These are phyloP conservation scores for Aspergillus leporis DNA, from an alignment of 495 filamentous ascomycete genomes.

Conservation along the genomic window DNA sequence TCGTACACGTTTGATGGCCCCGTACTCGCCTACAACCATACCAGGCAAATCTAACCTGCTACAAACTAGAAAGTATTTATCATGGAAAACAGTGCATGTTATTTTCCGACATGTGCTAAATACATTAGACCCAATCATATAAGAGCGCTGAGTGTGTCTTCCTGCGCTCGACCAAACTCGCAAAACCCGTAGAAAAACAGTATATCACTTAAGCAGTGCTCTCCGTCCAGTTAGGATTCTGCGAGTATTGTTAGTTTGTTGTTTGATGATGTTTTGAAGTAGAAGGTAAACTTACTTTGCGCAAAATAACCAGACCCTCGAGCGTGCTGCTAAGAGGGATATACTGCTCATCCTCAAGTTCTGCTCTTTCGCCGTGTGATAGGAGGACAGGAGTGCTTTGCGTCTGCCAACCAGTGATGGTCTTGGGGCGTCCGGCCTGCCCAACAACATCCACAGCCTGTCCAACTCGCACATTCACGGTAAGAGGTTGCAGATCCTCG, in stretches of 20 bases:
- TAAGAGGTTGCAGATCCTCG: slow-evolving; percentile 89
- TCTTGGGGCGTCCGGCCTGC: slow-evolving; percentile 95
- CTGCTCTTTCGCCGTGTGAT: slow-evolving; percentile 89
- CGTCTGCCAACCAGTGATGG: slow-evolving; percentile 99
- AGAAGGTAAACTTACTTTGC: slow-evolving; percentile 69
- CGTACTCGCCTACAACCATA: not conserved
- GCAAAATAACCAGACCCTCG: slow-evolving; percentile 93
- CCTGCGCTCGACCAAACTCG: slow-evolving; percentile 21
- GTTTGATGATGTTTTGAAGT: not conserved
- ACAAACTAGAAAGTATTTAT: slow-evolving; percentile 10
- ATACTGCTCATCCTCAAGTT: slow-evolving; percentile 97
- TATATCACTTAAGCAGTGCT: slow-evolving; percentile 31
- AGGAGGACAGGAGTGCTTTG: slow-evolving; percentile 96
- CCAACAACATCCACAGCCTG: slow-evolving; percentile 98
- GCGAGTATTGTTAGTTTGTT: slow-evolving; percentile 27
- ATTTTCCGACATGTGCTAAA: slow-evolving; percentile 42
- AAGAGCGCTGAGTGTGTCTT: slow-evolving; percentile 19
- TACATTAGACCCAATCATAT: slow-evolving; percentile 41
- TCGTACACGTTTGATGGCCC: not conserved
- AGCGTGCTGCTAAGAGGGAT: slow-evolving; percentile 85
- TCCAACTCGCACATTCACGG: slow-evolving; percentile 94
- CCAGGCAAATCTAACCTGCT: slow-evolving; percentile 8
- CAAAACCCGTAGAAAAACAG: slow-evolving; percentile 24
- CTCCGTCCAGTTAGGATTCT: slow-evolving; percentile 58
- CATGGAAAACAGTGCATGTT: slow-evolving; percentile 29